A percentile compares a stretch with the other conserved stretches of the same genome.
Conservation (phyloP, 148 eudicot genomes). For the Pouteria glomerata region DNA sequence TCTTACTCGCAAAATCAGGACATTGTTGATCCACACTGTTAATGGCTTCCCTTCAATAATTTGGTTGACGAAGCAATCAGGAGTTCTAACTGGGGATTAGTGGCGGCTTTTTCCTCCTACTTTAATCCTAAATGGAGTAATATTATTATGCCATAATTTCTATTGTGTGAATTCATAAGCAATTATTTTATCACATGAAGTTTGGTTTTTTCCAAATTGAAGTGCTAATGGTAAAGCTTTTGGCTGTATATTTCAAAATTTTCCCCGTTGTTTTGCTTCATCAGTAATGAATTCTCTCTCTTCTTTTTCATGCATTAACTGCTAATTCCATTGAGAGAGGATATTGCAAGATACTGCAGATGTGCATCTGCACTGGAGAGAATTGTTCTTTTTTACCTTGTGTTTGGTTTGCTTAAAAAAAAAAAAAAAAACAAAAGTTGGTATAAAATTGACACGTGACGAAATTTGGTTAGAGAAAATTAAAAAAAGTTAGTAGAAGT, state of each 20-base stretch:
- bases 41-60: neutral
- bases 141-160: no score
- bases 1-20: neutral
- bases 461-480: no score
- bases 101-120: no score
- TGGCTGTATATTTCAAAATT: neutral
- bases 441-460: no score
- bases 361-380: neutral
- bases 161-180: neutral
- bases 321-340: neutral
- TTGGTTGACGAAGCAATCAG: neutral
- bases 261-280: neutral
- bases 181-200: neutral
- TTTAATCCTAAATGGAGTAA: no score
- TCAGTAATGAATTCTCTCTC: neutral
- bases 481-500: no score
- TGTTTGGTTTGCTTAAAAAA: no score
- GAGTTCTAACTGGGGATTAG: neutral
- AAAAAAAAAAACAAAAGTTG: no score
- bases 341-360: neutral
- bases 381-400: no score
- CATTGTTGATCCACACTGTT: neutral
- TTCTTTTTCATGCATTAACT: neutral
- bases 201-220: neutral
- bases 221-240: neutral